Base-by-base conservation (phyloP, 2,329 filamentous ascomycete genomes). In the Dactylellina parvicollis region DNA sequence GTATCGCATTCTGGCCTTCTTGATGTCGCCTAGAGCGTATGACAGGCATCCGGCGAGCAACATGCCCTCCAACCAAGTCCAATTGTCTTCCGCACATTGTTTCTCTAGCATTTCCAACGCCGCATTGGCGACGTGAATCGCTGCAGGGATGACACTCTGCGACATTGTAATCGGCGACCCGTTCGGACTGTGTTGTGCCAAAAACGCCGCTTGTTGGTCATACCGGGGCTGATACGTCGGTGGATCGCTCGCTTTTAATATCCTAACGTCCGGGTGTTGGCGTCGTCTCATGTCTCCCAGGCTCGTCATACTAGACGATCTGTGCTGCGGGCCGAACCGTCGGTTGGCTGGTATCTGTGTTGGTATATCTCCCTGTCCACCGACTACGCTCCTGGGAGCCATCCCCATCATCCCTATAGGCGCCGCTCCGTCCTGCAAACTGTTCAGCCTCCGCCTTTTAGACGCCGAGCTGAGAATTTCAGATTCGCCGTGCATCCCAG, bases 1-100 rank as follows among this genome's bases (percentile, higher is more conserved):
- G 78, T 85, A 85, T 83, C 84, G 85, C 55, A 82, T 79, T 78
- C 83, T 80, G 26, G 84, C 83, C 78, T 71, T 76, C 56, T 75
- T 77, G 38, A 77, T 73, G 59, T 78, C 77, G 14, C 75, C 76
- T n/a, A 78, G 56, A 20, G 76, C 75, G 82, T 98, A 98, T 54
- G 94, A 90, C 67, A 99, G 84, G 81, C 95, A 98, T 1, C 95
- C 95, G 38, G 91, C 92, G 4, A 98, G 84, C 38, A 98, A 84
- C 83, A 98, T 93, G 1, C 95, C 95, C 79, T 98, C 94, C 59
- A 92, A 86, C 95, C 95, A 99, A 77, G 88, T 86, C 91, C 92
- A 95, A 8, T 85, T 86, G 77, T 89, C 92, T 79, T 94, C 89
- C 77, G 90, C 88, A 79, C 92, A 96, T 4, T 96, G 82, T 75